Evolutionary conservation across 2,329 filamentous ascomycete species (phyloP).

Genomic region (Monosporascus sp.): DNA sequence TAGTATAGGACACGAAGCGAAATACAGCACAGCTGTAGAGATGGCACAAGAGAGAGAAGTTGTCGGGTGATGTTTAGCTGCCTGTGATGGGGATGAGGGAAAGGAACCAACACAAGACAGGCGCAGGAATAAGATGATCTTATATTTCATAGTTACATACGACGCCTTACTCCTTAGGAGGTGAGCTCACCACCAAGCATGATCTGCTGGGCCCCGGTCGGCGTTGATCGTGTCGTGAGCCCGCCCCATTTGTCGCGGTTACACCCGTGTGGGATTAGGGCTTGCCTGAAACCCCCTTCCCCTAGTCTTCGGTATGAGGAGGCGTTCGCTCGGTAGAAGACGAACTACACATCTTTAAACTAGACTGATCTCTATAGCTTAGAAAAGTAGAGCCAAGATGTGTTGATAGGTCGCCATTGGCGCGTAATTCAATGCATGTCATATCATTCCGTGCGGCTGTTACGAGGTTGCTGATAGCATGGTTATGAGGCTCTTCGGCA

Average conservation of each 20-base stretch:
- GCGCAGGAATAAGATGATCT: conserved; percentile 14
- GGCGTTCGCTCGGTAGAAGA: not conserved
- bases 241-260: not conserved
- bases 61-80: conserved; percentile 4
- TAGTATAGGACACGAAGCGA: conserved; percentile 17
- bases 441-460: too few relatives aligned
- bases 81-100: conserved; percentile 10
- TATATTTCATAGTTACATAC: conserved; percentile 17
- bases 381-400: too few relatives aligned
- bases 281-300: conserved; percentile 6
- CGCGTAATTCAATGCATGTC: too few relatives aligned
- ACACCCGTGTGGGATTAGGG: not conserved
- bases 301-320: not conserved
- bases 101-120: conserved; percentile 8
- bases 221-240: not conserved
- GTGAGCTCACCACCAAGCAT: conserved; percentile 4
- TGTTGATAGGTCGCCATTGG: too few relatives aligned
- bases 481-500: too few relatives aligned
- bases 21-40: conserved; percentile 25
- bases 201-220: too few relatives aligned
- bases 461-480: too few relatives aligned
- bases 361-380: too few relatives aligned
- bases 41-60: conserved; percentile 2
- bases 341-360: not conserved
- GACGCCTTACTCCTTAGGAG: not conserved